phyloP scores from a whole-genome alignment of 2,329 filamentous ascomycete genomes.

The Pyrenochaeta sp. region DNA sequence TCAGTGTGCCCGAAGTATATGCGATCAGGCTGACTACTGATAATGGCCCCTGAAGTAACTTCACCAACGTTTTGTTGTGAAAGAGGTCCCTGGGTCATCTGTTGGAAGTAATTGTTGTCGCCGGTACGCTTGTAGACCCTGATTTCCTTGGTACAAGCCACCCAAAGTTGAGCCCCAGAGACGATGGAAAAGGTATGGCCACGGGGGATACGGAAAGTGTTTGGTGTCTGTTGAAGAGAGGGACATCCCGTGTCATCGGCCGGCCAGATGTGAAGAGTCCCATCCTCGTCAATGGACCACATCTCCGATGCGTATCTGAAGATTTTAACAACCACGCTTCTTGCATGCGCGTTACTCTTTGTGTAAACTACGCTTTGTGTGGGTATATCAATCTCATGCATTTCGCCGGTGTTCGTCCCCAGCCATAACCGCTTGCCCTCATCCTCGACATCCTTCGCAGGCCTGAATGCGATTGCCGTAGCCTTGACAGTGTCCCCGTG shows the following conservation, averaged over 20 bases:
- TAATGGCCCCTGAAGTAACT: conserved; percentile 81
- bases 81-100: conserved; percentile 76
- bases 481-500: conserved; percentile 88
- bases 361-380: conserved; percentile 74
- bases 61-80: conserved; percentile 79
- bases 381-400: conserved; percentile 86
- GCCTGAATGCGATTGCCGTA: conserved; percentile 85
- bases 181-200: conserved; percentile 90
- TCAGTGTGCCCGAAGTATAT: conserved; percentile 93
- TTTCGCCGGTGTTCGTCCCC: conserved; percentile 85
- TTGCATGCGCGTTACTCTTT: conserved; percentile 76
- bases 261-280: conserved; percentile 86
- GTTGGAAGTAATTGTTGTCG: conserved; percentile 74
- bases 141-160: conserved; percentile 86
- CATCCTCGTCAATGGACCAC: conserved; percentile 93
- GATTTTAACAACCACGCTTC: conserved; percentile 83
- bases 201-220: conserved; percentile 78
- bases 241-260: conserved; percentile 79
- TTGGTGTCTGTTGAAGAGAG: conserved; percentile 76
- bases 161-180: conserved; percentile 85
- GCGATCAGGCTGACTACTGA: conserved; percentile 77
- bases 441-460: conserved; percentile 76
- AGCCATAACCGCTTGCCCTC: conserved; percentile 89
- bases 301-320: conserved; percentile 87
- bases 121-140: conserved; percentile 80